Base-by-base conservation (phyloP, 179 eudicot species). In the Pouteria campechiana region DNA sequence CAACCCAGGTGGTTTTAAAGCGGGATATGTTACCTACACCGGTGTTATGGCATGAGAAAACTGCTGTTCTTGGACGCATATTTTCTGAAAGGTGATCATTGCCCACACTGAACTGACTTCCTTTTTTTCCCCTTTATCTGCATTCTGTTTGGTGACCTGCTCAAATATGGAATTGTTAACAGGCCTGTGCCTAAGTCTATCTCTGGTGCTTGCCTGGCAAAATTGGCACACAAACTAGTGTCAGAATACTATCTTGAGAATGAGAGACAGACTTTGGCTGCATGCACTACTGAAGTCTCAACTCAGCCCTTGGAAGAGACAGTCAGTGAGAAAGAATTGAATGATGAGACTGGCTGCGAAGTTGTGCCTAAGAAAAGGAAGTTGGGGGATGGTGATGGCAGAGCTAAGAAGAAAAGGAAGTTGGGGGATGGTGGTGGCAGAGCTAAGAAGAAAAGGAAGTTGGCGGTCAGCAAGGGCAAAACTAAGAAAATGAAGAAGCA, bases 31-130 rank as follows among this genome's bases (percentile, higher is more conserved):
- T 2, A 11, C 58, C 70, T 27, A 24, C 51, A 10, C 59, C 60
- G 4, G 28, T 51, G 21, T 28, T 57, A 25, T 57, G 64, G 69
- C 59, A 64, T 52, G 60, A 64, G 49, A 46, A 19, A 37, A 33
- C 50, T 10, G 25, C 59, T 11, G 1, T 42, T 27, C 16, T 6
- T 25, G 46, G 48, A 37, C 52, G 60, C 2, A 14, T 28, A 22
- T 22, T n/a, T 48, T 32, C 46, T n/a, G 45, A 30, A n/a, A 50
- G 63, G 68, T 63, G 25, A 55, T 39, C 32, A 11, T 21, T 44
- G 16, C 30, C 33, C n/a, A n/a, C n/a, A n/a, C n/a, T n/a, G n/a
- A 19, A 8, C 15, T 12, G 17, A 34, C 12, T 14, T 5, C 16
- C 34, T 13, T 17, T 41, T 10, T 13, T 25, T 21, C 27, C 2